Evolutionary conservation across 441 rosid species (phyloP).

Genomic region (Melastoma candidum): DNA sequence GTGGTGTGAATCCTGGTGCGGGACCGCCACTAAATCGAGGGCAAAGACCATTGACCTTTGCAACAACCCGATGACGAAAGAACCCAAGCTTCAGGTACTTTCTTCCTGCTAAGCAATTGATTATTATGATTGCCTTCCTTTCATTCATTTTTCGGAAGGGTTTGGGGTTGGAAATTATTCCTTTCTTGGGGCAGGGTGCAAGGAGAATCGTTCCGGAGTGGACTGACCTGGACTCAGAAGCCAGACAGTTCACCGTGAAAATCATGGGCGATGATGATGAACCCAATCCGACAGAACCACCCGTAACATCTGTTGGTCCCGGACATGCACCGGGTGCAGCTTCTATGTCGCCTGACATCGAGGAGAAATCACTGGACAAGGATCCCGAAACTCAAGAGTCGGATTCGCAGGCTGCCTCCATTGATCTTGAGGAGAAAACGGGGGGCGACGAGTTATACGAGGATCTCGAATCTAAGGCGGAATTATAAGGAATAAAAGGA

Average conservation of each 20-base stretch:
- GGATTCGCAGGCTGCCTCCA: no score
- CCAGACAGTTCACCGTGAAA: constrained; percentile 64
- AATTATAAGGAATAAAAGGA: constrained; percentile 30
- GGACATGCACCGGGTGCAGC: constrained; percentile 12
- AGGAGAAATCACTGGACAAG: no score
- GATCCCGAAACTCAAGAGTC: no score
- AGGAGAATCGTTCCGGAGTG: constrained; percentile 82
- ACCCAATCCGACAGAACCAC: constrained; percentile 34
- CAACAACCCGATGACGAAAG: constrained; percentile 99
- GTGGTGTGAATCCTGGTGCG: constrained; percentile 99
- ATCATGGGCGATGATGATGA: constrained; percentile 79
- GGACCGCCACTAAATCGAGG: constrained; percentile 78
- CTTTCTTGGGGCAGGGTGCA: constrained; percentile 56
- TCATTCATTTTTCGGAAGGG: not conserved
- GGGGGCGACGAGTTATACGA: constrained; percentile 15
- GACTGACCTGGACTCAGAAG: constrained; percentile 73
- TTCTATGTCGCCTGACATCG: no score
- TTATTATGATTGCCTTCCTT: not conserved
- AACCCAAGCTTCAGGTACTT: constrained; percentile 90
- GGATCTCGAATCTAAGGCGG: constrained; percentile 65
- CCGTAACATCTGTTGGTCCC: constrained; percentile 17
- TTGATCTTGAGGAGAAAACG: no score
- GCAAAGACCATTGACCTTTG: constrained; percentile 98
- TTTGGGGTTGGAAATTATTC: not conserved
- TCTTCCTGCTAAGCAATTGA: no score